Percentiles rank a stretch among this genome's conserved stretches.
These are phyloP conservation scores for Monosporascus sp. DNA, from an alignment of 2,329 filamentous ascomycete genomes.

Conservation along the genomic window DNA sequence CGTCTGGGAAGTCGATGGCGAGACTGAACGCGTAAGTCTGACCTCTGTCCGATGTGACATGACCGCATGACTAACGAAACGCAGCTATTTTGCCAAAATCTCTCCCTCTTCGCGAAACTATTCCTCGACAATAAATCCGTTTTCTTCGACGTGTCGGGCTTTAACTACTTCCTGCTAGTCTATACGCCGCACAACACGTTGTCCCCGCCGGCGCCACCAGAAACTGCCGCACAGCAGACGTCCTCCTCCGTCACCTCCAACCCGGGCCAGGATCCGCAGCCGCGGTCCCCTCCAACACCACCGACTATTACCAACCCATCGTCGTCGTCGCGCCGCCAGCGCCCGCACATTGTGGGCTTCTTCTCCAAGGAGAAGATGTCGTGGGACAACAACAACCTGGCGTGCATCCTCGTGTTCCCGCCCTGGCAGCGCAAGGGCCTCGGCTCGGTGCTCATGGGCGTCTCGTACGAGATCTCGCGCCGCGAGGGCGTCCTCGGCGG, in stretches of 20 bases:
- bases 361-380: constrained; percentile 99
- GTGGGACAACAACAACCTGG: constrained; percentile 97
- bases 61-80: neutral
- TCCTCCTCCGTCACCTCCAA: neutral
- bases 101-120: constrained; percentile 93
- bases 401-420: constrained; percentile 92
- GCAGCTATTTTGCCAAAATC: constrained; percentile 84
- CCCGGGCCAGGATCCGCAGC: neutral
- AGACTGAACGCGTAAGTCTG: constrained; percentile 62
- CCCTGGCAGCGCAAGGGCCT: constrained; percentile 91
- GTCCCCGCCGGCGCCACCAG: neutral
- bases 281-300: neutral
- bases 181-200: constrained; percentile 48
- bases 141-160: constrained; percentile 92
- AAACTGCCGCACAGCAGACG: neutral
- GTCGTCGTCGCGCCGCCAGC: constrained; percentile 8
- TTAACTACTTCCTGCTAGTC: constrained; percentile 90
- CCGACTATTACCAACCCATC: neutral
- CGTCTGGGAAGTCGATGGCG: constrained; percentile 90
- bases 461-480: constrained; percentile 86
- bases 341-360: constrained; percentile 75
- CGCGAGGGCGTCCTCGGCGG: constrained; percentile 81
- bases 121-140: constrained; percentile 98
- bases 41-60: neutral
- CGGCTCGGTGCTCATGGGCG: constrained; percentile 82